These are phyloP conservation scores for Stachybotrys chartarum DNA, from an alignment of 2,329 filamentous ascomycete species.

Conservation along the genomic window DNA sequence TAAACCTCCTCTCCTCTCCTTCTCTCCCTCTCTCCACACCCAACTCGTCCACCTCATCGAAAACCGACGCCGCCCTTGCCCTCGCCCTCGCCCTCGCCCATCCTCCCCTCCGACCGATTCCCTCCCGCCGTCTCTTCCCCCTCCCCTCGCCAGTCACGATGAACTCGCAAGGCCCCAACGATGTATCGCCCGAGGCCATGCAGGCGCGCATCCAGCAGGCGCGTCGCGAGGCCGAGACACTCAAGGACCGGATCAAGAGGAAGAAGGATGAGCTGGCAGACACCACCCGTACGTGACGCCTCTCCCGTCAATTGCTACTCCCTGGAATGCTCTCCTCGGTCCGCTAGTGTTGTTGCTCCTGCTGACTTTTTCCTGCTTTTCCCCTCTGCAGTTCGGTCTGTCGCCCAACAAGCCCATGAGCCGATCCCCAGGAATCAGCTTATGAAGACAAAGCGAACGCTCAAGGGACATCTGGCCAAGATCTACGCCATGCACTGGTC, in stretches of 20 bases:
- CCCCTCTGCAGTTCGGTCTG: slow-evolving; percentile 66
- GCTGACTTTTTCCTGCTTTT: slow-evolving; percentile 10
- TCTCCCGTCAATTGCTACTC: not conserved
- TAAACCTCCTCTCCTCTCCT: not conserved
- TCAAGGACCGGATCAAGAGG: slow-evolving; percentile 98
- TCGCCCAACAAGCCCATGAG: slow-evolving; percentile 88
- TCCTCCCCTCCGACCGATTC: slow-evolving; percentile 6
- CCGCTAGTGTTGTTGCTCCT: not conserved
- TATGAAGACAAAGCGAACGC: slow-evolving; percentile 95
- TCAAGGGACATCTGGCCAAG: slow-evolving; percentile 97
- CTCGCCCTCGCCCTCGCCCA: slow-evolving; percentile 14
- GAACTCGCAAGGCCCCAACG: slow-evolving; percentile 51
- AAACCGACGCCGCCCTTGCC: slow-evolving; percentile 2
- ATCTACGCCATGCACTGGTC: slow-evolving; percentile 99
- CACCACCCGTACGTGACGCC: slow-evolving; percentile 73
- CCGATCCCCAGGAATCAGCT: slow-evolving; percentile 80
- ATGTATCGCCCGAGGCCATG: slow-evolving; percentile 70
- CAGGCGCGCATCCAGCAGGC: slow-evolving; percentile 90
- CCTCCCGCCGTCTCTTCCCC: slow-evolving; percentile 10
- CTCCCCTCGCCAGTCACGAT: slow-evolving; percentile 33
- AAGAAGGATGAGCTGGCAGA: slow-evolving; percentile 99
- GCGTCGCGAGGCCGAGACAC: slow-evolving; percentile 91
- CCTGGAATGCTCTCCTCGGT: not conserved
- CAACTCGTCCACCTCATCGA: not conserved
- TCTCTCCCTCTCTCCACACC: slow-evolving; percentile 2